Evolutionary conservation across 1,139 yeast species (phyloP), one percentile per base, ranked within the genome.

Genomic region (Kodamaea alishanica): DNA sequence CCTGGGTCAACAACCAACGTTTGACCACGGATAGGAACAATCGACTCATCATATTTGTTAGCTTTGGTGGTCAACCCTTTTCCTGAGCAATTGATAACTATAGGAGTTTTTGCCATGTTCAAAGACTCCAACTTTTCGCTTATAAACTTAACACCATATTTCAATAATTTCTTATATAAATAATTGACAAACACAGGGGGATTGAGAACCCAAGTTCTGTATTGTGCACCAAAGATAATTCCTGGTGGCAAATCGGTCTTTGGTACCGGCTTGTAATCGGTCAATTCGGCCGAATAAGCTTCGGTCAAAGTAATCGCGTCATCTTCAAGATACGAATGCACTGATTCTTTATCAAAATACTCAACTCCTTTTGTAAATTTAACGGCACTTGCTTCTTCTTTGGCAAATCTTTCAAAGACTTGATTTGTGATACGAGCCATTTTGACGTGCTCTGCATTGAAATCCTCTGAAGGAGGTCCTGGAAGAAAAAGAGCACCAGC

Each of bases 401-500:
- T 39, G 0, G 74, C 66, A 28, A 81, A 50, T 22, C 56, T 43
- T 43, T 67, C 62, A 55, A 83, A 80, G 40, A 62, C 63, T 8
- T 53, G 37, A 39, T 70, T 73, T 0, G 89, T 81, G 4, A 55
- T 38, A 39, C 75, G 55, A 0, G 86, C 73, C 41, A 77, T 61
- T 39, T 81, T 86, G 28, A 67, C 58, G 30, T 54, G 52, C 28
- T 81, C 85, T 22, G 58, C 55, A 0, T 55, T 64, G 33, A 60
- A 60, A 24, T 56, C 63, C 24, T 72, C 63, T 3, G 90, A 89
- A 43, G 72, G 76, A 15, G 20, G 20, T 15, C 20, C 20, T 4
- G 92, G 89, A 43, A 90, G 65, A 60, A 73, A 83, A 59, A 84
- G 90, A 2, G 90, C 92, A 6, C 92, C 92, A 1, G 90, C 88